phyloP scores from a whole-genome alignment of 1,284 basidiomycete species.

The Cyathus olla region DNA sequence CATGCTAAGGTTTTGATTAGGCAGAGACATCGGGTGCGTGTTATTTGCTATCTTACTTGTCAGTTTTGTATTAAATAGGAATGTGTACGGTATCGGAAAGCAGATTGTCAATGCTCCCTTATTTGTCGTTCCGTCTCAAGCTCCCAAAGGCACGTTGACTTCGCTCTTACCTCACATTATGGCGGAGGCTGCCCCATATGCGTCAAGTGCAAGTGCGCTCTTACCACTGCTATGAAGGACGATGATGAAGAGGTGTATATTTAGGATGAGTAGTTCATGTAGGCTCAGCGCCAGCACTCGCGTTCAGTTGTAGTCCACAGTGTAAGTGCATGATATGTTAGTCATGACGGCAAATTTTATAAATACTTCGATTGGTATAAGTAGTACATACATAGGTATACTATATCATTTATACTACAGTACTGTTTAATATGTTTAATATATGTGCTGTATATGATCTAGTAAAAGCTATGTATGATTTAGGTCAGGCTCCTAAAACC shows the following conservation, averaged over 20 bases:
- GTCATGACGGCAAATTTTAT: no score
- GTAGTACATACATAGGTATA: no score
- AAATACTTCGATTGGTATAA: no score
- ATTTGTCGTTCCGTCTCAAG: constrained; percentile 98
- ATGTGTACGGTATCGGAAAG: constrained; percentile 89
- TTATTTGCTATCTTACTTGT: constrained; percentile 14
- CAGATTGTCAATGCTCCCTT: constrained; percentile 99
- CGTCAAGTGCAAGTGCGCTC: constrained; percentile 99
- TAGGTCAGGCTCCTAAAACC: no score
- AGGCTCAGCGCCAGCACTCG: no score
- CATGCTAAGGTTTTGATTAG: constrained; percentile 98
- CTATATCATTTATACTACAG: no score
- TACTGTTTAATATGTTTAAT: no score
- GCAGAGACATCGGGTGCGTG: constrained; percentile 95
- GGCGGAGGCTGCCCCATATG: constrained; percentile 98
- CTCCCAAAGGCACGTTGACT: constrained; percentile 99
- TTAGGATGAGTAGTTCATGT: no score
- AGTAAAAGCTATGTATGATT: no score
- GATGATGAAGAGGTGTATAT: constrained; percentile 76
- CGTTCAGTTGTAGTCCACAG: no score
- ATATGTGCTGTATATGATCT: no score
- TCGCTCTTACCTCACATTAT: constrained; percentile 97
- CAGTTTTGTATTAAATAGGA: neutral
- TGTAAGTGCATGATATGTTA: no score
- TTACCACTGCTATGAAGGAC: constrained; percentile 92